Evolutionary conservation across 768 basidiomycete genomes (phyloP), one percentile per base, ranked within the genome.

Genomic region (Lactifluus piperatus): DNA sequence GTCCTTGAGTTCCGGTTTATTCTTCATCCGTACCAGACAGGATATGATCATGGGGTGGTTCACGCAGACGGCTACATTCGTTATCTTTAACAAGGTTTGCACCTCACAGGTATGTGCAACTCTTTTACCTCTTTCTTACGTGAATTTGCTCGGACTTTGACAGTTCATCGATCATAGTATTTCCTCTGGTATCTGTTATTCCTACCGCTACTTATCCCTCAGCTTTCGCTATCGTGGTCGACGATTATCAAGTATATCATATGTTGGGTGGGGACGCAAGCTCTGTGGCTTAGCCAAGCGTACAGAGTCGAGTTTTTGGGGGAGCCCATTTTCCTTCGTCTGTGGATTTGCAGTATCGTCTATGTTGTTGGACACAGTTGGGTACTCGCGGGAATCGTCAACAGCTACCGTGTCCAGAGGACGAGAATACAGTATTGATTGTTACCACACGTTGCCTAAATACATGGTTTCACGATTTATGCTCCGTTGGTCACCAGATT

Each of bases 61-160:
- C 68, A 78, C 94, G 13, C 94, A 97, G 72, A 98, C 97, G 2
- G 79, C 80, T 37, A 74, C 81, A 0, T 98, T 99, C 67, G 94
- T 97, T n/a, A 73, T 92, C 8, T 95, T 98, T 76, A 99, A 98
- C 71, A 94, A 95, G 71, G 97, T 99, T 51, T 97, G 94, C 79
- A 99, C 97, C 0, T 97, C 94, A 0, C 93, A 95, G 78, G 92
- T 90, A 65, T 63, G 77, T 69, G 11, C 27, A 13, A 9, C 32
- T 20, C n/a, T 14, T 5, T 64, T 46, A 69, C 68, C 13, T 36
- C 49, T 48, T 50, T 27, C 29, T 52, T 46, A 53, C 39, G 52
- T 30, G 47, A 18, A 29, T n/a, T 30, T 30, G 20, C 34, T 11
- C 18, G 41, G 37, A 37, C 50, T 34, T 45, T 51, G 34, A 41